These are phyloP conservation scores for Gamarada debralockiae DNA, from an alignment of 495 filamentous ascomycete species.

Conservation along the genomic window DNA sequence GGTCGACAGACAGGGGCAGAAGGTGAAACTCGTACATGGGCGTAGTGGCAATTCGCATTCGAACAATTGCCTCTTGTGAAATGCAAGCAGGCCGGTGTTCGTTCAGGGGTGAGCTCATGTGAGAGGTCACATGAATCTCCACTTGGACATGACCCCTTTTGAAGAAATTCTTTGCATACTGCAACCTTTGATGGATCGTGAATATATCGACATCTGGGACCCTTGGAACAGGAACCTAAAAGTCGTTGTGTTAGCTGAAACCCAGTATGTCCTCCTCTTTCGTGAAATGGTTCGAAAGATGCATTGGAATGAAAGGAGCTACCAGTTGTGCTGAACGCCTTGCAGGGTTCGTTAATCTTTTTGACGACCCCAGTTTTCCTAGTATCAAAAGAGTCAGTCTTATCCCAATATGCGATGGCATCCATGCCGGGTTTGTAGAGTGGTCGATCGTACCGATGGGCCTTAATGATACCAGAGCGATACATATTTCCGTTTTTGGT, in stretches of 20 bases:
- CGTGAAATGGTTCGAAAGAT: neutral
- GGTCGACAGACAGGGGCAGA: slow-evolving; percentile 76
- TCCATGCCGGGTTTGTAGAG: neutral
- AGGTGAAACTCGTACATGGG: slow-evolving; percentile 79
- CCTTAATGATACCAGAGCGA: slow-evolving; percentile 65
- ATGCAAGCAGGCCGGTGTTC: slow-evolving; percentile 84
- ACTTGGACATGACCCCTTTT: slow-evolving; percentile 71
- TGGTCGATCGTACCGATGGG: slow-evolving; percentile 48
- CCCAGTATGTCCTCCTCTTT: slow-evolving; percentile 4
- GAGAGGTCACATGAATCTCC: slow-evolving; percentile 89
- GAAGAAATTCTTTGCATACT: slow-evolving; percentile 83
- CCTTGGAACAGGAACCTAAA: slow-evolving; percentile 77
- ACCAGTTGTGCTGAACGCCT: slow-evolving; percentile 89
- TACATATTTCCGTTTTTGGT: slow-evolving; percentile 92
- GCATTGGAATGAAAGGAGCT: slow-evolving; percentile 40
- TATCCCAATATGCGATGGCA: neutral
- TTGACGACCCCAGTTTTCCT: slow-evolving; percentile 46
- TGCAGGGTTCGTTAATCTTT: slow-evolving; percentile 79
- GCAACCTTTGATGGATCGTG: slow-evolving; percentile 89
- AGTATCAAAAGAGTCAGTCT: slow-evolving; percentile 8
- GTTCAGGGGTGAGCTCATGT: slow-evolving; percentile 81
- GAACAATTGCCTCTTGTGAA: slow-evolving; percentile 89
- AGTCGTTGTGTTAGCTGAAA: slow-evolving; percentile 18
- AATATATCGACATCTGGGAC: slow-evolving; percentile 71
- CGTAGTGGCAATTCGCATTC: slow-evolving; percentile 83